Conservation (phyloP, 1,284 basidiomycete genomes). For the Puccinia hordei region DNA sequence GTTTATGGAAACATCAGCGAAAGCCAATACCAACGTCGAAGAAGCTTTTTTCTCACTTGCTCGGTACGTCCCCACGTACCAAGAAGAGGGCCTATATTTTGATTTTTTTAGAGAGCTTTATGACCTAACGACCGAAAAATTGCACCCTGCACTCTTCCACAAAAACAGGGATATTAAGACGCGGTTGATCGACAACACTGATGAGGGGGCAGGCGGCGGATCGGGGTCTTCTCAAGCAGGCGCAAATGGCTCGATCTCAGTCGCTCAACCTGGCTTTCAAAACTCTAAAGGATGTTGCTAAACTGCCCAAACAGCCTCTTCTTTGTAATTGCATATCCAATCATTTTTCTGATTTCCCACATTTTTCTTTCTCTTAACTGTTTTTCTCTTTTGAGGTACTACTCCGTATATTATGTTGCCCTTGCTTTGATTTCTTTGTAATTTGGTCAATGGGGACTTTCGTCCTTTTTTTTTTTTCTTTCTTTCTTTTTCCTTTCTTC, state of each 20-base stretch:
- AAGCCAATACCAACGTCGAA: slow-evolving; percentile 96
- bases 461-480: too few species aligned
- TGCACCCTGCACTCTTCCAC: not conserved
- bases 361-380: not conserved
- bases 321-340: slow-evolving; percentile 17
- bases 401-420: too few species aligned
- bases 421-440: not conserved
- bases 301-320: not conserved
- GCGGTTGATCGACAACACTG: slow-evolving; percentile 81
- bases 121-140: not conserved
- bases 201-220: slow-evolving; percentile 41
- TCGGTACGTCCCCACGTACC: slow-evolving; percentile 68
- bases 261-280: slow-evolving; percentile 33
- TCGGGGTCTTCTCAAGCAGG: slow-evolving; percentile 19
- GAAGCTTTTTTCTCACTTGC: slow-evolving; percentile 98
- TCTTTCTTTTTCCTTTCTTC: too few species aligned
- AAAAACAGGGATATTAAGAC: slow-evolving; percentile 85
- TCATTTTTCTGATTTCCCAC: not conserved
- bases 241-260: slow-evolving; percentile 44
- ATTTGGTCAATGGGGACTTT: not conserved
- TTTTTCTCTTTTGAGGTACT: not conserved
- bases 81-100: not conserved
- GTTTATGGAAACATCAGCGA: slow-evolving; percentile 98
- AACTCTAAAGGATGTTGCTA: slow-evolving; percentile 51
- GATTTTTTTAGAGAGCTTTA: not conserved